A percentile compares a stretch with the other conserved stretches of the same genome.
These are phyloP conservation scores for Serendipita indica DNA, from an alignment of 768 basidiomycete genomes.

Conservation along the genomic window DNA sequence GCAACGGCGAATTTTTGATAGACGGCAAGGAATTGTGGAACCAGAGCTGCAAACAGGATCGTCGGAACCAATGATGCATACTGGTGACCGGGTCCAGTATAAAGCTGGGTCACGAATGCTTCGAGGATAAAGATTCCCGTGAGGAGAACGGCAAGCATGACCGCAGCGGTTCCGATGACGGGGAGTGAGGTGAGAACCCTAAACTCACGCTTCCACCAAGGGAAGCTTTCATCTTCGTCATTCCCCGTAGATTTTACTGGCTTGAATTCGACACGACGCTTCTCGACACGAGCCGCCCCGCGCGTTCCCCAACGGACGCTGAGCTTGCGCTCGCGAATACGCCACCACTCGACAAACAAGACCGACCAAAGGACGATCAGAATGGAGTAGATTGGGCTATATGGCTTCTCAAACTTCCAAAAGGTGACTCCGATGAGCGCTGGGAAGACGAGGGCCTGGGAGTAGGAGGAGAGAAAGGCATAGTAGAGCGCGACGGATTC, in stretches of 20 bases:
- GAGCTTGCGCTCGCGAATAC: slow-evolving; percentile 69
- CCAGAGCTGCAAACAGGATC: slow-evolving; percentile 60
- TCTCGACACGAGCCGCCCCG: slow-evolving; percentile 63
- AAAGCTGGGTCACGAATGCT: slow-evolving; percentile 78
- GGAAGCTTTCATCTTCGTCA: slow-evolving; percentile 21
- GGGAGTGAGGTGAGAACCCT: slow-evolving; percentile 55
- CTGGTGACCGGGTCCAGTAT: slow-evolving; percentile 71
- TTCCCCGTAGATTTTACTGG: slow-evolving; percentile 13
- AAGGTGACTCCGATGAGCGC: slow-evolving; percentile 52
- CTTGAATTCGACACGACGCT: slow-evolving; percentile 32
- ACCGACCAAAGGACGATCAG: slow-evolving; percentile 73
- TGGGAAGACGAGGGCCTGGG: slow-evolving; percentile 62
- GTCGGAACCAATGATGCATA: slow-evolving; percentile 68
- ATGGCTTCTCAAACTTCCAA: slow-evolving; percentile 56
- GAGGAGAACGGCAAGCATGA: slow-evolving; percentile 50
- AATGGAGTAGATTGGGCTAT: slow-evolving; percentile 61
- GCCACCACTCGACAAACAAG: slow-evolving; percentile 84
- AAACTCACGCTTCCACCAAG: slow-evolving; percentile 64
- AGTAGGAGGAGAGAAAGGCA: slow-evolving; percentile 73
- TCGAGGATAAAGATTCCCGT: slow-evolving; percentile 77
- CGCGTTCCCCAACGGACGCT: slow-evolving; percentile 70
- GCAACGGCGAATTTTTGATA: slow-evolving; percentile 54
- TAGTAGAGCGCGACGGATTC: slow-evolving; percentile 80
- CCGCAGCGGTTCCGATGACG: slow-evolving; percentile 58
- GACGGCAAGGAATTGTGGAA: slow-evolving; percentile 62